Conservation (phyloP, 2,329 filamentous ascomycete genomes). For the Annulohypoxylon truncatum region DNA sequence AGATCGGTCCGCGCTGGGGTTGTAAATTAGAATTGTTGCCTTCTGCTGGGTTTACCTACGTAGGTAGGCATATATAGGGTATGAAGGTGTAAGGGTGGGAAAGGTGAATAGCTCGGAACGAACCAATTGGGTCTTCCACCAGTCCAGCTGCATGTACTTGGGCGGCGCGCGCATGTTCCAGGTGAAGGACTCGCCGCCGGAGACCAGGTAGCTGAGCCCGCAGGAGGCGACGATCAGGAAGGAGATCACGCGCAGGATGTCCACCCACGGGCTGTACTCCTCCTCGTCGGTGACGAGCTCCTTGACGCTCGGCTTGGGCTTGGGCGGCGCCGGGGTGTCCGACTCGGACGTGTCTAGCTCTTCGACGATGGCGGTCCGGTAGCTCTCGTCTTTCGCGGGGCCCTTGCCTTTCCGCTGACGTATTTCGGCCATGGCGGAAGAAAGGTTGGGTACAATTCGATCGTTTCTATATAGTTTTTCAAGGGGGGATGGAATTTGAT, state of each 20-base stretch:
- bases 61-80: no score
- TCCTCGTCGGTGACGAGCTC: conserved; percentile 71
- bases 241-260: conserved; percentile 75
- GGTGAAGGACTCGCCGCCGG: conserved; percentile 73
- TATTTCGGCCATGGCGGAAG: conserved; percentile 43
- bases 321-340: conserved; percentile 30
- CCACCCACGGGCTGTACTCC: conserved; percentile 64
- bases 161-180: conserved; percentile 73
- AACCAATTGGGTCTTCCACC: conserved; percentile 72
- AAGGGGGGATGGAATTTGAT: background rate
- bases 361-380: conserved; percentile 48
- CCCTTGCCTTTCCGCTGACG: conserved; percentile 59
- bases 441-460: background rate
- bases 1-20: conserved; percentile 67
- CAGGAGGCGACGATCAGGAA: conserved; percentile 75
- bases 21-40: no score
- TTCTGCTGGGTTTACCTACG: no score
- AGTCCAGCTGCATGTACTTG: conserved; percentile 67
- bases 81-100: background rate
- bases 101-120: no score
- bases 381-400: conserved; percentile 45
- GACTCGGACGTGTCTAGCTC: conserved; percentile 42
- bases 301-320: conserved; percentile 37
- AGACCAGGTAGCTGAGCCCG: conserved; percentile 81
- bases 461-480: background rate